A percentile compares a stretch with the other conserved stretches of the same genome.
These are phyloP conservation scores for Diatrype stigma DNA, from an alignment of 2,329 filamentous ascomycete genomes.

Conservation along the genomic window DNA sequence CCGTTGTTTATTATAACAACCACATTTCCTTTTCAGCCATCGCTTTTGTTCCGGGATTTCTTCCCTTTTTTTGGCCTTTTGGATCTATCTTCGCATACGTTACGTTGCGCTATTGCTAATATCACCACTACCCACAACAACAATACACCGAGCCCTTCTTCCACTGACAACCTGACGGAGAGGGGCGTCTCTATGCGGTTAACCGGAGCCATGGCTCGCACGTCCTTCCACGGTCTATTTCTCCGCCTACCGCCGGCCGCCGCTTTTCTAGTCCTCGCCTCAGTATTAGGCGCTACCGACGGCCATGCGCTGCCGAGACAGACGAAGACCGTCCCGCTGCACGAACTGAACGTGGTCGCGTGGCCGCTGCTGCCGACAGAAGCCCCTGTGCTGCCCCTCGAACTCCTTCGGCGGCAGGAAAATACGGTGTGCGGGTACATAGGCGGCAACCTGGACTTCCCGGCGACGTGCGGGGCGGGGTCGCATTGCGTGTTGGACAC, in stretches of 20 bases:
- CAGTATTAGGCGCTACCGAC: constrained; percentile 27
- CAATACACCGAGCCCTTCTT: not conserved
- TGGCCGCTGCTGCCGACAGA: constrained; percentile 40
- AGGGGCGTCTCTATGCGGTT: constrained; percentile 1
- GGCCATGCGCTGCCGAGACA: constrained; percentile 38
- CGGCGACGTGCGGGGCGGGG: constrained; percentile 53
- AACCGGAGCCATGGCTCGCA: constrained; percentile 24
- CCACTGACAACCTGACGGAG: not conserved
- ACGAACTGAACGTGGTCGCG: constrained; percentile 34
- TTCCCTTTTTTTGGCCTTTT: not conserved
- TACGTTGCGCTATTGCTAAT: too few relatives aligned
- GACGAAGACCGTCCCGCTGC: constrained; percentile 33
- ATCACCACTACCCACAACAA: not conserved
- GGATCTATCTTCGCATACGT: not conserved
- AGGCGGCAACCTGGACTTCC: constrained; percentile 45
- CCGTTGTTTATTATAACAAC: not conserved
- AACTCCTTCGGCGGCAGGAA: constrained; percentile 36
- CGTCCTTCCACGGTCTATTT: constrained; percentile 28
- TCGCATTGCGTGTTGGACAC: constrained; percentile 55
- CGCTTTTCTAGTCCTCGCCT: constrained; percentile 30
- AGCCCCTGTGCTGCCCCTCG: constrained; percentile 31
- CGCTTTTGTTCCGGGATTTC: not conserved
- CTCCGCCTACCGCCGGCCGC: constrained; percentile 32
- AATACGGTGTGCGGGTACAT: constrained; percentile 58
- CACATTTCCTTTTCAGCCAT: not conserved